phyloP scores from a whole-genome alignment of 2,329 filamentous ascomycete genomes.

The Fusarium annulatum region DNA sequence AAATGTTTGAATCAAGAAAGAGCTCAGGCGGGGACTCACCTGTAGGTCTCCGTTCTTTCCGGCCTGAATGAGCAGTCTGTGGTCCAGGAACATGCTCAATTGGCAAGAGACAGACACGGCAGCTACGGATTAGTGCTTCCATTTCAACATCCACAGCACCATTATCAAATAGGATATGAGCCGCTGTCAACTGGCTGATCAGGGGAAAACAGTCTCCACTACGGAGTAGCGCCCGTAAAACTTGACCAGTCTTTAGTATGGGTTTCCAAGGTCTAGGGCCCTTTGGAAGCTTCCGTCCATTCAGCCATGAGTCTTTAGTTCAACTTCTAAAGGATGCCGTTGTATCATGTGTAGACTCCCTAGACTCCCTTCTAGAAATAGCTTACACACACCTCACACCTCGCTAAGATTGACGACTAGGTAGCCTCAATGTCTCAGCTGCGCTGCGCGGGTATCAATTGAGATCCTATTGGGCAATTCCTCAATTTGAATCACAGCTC shows the following conservation, averaged over 20 bases:
- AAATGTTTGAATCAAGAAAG: slow-evolving; percentile 1
- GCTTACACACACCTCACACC: slow-evolving; percentile 9
- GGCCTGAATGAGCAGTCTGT: slow-evolving; percentile 2
- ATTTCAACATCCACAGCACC: slow-evolving; percentile 1
- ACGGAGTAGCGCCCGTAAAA: background rate
- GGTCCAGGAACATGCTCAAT: slow-evolving; percentile 19
- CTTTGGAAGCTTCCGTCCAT: background rate
- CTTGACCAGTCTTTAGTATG: background rate
- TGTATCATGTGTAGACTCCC: background rate
- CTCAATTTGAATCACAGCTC: slow-evolving; percentile 7
- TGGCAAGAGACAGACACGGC: slow-evolving; percentile 3
- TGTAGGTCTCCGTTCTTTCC: slow-evolving; percentile 14
- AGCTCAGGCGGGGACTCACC: background rate
- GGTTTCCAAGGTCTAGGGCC: slow-evolving; percentile 6
- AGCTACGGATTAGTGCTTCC: slow-evolving; percentile 16
- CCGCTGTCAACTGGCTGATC: slow-evolving; percentile 30
- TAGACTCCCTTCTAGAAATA: slow-evolving; percentile 19
- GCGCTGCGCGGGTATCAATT: background rate
- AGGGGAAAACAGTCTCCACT: slow-evolving; percentile 2
- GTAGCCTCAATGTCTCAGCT: slow-evolving; percentile 34
- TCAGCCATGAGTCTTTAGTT: background rate
- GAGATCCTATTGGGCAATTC: slow-evolving; percentile 1
- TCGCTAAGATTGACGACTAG: slow-evolving; percentile 27
- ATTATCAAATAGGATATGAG: slow-evolving; percentile 24
- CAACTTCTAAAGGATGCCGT: background rate